phyloP scores from a whole-genome alignment of 768 basidiomycete species.

The Cyclocybe aegerita region DNA sequence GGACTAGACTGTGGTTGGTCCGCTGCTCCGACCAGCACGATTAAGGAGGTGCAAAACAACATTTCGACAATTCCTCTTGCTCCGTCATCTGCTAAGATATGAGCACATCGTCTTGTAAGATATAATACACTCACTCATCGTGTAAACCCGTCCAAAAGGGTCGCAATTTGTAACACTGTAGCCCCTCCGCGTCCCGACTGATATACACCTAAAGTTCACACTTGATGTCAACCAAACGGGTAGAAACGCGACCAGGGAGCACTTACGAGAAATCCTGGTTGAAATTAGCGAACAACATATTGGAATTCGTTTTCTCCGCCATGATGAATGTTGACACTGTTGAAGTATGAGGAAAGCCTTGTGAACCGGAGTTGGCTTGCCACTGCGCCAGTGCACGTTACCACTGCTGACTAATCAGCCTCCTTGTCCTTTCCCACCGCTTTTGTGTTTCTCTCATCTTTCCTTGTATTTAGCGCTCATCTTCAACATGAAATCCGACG shows the following conservation, averaged over 20 bases:
- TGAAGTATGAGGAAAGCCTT: too few relatives aligned
- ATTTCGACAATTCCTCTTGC: slow-evolving; percentile 97
- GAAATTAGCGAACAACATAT: slow-evolving; percentile 88
- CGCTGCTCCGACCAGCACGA: slow-evolving; percentile 94
- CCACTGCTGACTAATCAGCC: too few relatives aligned
- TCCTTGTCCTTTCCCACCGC: too few relatives aligned
- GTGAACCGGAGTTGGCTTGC: too few relatives aligned
- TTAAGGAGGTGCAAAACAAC: slow-evolving; percentile 98
- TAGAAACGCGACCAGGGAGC: slow-evolving; percentile 2
- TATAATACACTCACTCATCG: slow-evolving; percentile 71
- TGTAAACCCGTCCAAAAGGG: slow-evolving; percentile 94
- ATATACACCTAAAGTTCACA: slow-evolving; percentile 64
- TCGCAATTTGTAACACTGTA: slow-evolving; percentile 98
- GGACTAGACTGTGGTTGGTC: slow-evolving; percentile 91
- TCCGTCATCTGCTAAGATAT: slow-evolving; percentile 67
- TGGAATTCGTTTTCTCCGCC: slow-evolving; percentile 41
- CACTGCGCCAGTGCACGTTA: too few relatives aligned
- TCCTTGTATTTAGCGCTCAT: too few relatives aligned
- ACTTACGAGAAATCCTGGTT: slow-evolving; percentile 96
- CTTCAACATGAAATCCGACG: too few relatives aligned
- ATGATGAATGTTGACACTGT: slow-evolving; percentile 15
- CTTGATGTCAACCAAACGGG: background rate
- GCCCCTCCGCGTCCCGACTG: slow-evolving; percentile 92
- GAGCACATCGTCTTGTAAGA: background rate
- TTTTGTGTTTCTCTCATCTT: too few relatives aligned